phyloP scores from a whole-genome alignment of 495 filamentous ascomycete genomes.

The Aspergillus indologenus region DNA sequence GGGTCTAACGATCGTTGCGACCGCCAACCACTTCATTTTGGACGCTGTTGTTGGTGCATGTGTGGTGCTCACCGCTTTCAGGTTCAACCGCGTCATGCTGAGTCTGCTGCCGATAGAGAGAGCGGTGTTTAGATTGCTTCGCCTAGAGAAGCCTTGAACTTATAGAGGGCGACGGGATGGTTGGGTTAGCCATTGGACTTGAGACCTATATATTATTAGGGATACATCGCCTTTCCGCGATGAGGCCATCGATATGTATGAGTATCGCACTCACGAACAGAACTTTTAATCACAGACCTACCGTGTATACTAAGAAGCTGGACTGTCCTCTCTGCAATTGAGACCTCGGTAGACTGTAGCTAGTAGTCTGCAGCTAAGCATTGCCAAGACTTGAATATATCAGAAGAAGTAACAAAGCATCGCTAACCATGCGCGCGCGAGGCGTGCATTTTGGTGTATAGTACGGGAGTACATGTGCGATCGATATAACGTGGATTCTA shows the following conservation, averaged over 20 bases:
- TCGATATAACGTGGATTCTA: too few species aligned
- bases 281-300: background rate
- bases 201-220: background rate
- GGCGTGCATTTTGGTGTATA: too few species aligned
- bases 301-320: background rate
- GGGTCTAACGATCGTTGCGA: conserved; percentile 59
- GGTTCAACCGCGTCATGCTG: conserved; percentile 37
- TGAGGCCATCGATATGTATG: background rate
- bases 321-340: too few species aligned
- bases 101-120: conserved; percentile 13
- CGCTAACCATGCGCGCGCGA: too few species aligned
- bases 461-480: too few species aligned
- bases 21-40: conserved; percentile 63
- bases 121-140: conserved; percentile 9
- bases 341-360: too few species aligned
- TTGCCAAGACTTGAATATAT: too few species aligned
- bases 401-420: too few species aligned
- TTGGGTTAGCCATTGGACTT: background rate
- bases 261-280: background rate
- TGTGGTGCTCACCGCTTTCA: conserved; percentile 46
- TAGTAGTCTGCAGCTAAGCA: too few species aligned
- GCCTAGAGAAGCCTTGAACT: conserved; percentile 18
- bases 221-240: background rate
- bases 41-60: conserved; percentile 52
- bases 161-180: background rate